These are phyloP conservation scores for Suillus decipiens DNA, from an alignment of 768 basidiomycete genomes.

Conservation along the genomic window DNA sequence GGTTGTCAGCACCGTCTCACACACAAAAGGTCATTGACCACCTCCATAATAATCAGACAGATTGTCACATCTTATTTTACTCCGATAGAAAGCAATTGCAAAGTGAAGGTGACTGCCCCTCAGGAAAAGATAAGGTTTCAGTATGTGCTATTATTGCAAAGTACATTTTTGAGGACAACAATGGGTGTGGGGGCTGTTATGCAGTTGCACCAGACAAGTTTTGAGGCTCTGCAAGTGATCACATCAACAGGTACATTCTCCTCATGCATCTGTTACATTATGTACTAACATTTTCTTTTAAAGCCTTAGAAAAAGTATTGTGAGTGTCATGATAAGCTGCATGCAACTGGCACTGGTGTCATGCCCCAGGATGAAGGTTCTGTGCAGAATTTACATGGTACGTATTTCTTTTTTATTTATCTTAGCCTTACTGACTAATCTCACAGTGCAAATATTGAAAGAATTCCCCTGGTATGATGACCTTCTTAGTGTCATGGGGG, in stretches of 20 bases:
- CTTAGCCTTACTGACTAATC: too few relatives aligned
- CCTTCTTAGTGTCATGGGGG: not conserved
- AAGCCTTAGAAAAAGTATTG: conserved; percentile 3
- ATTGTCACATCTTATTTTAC: not conserved
- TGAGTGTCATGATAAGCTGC: not conserved
- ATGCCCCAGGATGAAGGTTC: not conserved
- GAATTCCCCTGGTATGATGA: conserved; percentile 9
- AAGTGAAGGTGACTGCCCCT: not conserved
- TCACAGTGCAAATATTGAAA: not conserved
- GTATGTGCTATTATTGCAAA: conserved; percentile 2
- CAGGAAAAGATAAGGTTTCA: not conserved
- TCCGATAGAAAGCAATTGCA: not conserved
- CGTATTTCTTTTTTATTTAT: not conserved
- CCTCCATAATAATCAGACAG: too few relatives aligned
- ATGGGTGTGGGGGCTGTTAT: not conserved
- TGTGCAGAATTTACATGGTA: not conserved
- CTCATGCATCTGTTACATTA: not conserved
- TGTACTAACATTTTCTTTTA: not conserved
- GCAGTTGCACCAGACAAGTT: not conserved
- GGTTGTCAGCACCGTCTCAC: too few relatives aligned
- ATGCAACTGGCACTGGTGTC: not conserved
- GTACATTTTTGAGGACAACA: not conserved
- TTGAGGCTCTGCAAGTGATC: not conserved
- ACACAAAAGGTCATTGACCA: too few relatives aligned
- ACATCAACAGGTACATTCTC: not conserved